A percentile compares a stretch with the other conserved stretches of the same genome.
These are phyloP conservation scores for Ceratocystis cacaofunesta DNA, from an alignment of 2,329 filamentous ascomycete genomes.

Conservation along the genomic window DNA sequence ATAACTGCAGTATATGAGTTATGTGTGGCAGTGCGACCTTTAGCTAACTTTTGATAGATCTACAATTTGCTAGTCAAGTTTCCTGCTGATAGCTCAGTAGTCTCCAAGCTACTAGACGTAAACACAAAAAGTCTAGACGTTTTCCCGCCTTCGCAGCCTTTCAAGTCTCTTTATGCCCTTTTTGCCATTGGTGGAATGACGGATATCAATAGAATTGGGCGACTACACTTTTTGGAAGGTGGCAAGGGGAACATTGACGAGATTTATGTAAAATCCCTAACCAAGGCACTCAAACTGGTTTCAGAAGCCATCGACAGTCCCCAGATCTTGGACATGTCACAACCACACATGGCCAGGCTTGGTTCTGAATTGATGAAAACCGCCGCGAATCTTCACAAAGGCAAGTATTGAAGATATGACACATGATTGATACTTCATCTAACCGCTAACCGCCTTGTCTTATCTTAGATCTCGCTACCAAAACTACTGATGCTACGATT, in stretches of 20 bases:
- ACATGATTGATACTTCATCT: not conserved
- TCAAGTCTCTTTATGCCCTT: conserved; percentile 58
- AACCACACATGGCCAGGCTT: conserved; percentile 1
- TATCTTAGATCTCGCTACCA: not conserved
- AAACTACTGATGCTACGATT: not conserved
- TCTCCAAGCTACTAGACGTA: conserved; percentile 42
- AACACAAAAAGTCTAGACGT: conserved; percentile 41
- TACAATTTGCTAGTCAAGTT: conserved; percentile 57
- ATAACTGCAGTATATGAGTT: conserved; percentile 18
- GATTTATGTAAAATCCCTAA: conserved; percentile 25
- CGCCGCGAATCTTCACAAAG: conserved; percentile 28
- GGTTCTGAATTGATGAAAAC: conserved; percentile 11
- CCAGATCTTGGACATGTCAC: conserved; percentile 31
- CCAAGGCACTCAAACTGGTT: conserved; percentile 38
- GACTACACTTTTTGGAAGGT: conserved; percentile 17
- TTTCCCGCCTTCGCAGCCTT: conserved; percentile 55
- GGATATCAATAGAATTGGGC: conserved; percentile 20
- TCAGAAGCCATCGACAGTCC: conserved; percentile 46
- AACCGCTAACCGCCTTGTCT: not conserved
- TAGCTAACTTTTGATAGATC: conserved; percentile 32
- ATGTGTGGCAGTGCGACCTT: not conserved
- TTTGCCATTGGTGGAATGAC: conserved; percentile 52
- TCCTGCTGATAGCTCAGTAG: conserved; percentile 49
- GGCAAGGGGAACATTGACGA: conserved; percentile 15
- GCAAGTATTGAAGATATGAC: conserved; percentile 19